These are phyloP conservation scores for Skeletonema potamos DNA, from an alignment of 108 stramenopile species.

Conservation along the genomic window DNA sequence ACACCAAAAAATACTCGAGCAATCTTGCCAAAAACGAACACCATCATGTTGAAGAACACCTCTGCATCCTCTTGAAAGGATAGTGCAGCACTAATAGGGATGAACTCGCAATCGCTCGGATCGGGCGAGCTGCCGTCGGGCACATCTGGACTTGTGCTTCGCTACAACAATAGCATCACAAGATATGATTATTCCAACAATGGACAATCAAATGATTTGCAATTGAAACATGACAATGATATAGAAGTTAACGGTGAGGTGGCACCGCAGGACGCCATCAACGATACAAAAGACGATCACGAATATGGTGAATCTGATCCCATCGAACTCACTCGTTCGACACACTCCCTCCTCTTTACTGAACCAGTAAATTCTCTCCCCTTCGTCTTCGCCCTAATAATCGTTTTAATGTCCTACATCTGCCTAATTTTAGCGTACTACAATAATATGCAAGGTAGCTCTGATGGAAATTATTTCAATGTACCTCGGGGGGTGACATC, in stretches of 20 bases:
- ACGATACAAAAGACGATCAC: not conserved
- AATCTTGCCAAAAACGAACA: no score
- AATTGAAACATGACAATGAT: not conserved
- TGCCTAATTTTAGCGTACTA: conserved; percentile 13
- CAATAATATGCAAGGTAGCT: conserved; percentile 9
- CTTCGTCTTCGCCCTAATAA: conserved; percentile 6
- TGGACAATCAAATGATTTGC: not conserved
- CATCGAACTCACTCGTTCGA: conserved; percentile 9
- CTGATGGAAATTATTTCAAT: conserved; percentile 1
- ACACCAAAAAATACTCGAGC: no score
- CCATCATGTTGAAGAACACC: no score
- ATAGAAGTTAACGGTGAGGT: not conserved
- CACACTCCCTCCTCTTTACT: conserved; percentile 28
- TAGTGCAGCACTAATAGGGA: not conserved
- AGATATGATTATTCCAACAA: not conserved
- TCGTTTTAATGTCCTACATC: conserved; percentile 1
- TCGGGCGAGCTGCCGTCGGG: not conserved
- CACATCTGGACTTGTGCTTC: not conserved
- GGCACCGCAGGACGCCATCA: not conserved
- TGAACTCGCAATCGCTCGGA: not conserved
- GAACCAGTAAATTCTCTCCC: conserved; percentile 26
- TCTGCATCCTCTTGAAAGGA: not conserved
- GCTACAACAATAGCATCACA: not conserved
- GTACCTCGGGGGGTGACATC: conserved; percentile 9
- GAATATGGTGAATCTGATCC: conserved; percentile 5